A percentile compares a stretch with the other conserved stretches of the same genome.
These are phyloP conservation scores for Exophiala aquamarina DNA, from an alignment of 2,329 filamentous ascomycete genomes.

Conservation along the genomic window DNA sequence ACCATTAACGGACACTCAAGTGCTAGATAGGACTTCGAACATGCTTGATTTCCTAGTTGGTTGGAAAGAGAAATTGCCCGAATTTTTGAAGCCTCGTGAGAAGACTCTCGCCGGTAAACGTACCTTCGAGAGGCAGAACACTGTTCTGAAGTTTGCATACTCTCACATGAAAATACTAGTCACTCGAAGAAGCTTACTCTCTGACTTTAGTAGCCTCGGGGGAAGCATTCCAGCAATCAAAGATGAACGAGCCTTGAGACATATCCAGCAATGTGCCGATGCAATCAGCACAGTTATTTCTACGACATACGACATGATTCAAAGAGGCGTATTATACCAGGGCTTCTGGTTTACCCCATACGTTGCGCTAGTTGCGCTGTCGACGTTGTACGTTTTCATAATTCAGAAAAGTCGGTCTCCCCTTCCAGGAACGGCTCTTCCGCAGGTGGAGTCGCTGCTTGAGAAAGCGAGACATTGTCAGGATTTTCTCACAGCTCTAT, in stretches of 20 bases:
- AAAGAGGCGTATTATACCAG: slow-evolving; percentile 26
- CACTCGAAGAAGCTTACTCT: slow-evolving; percentile 29
- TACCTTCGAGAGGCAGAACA: slow-evolving; percentile 31
- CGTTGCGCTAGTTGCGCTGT: slow-evolving; percentile 25
- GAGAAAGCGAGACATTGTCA: slow-evolving; percentile 25
- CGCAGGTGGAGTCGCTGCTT: slow-evolving; percentile 15
- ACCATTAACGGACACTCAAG: slow-evolving; percentile 24
- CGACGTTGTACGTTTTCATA: slow-evolving; percentile 26
- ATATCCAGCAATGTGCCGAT: slow-evolving; percentile 27
- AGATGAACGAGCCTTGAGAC: slow-evolving; percentile 19
- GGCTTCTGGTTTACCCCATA: slow-evolving; percentile 34
- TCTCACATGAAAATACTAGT: slow-evolving; percentile 30
- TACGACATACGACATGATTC: slow-evolving; percentile 23
- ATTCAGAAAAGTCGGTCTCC: slow-evolving; percentile 23
- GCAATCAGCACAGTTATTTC: slow-evolving; percentile 28
- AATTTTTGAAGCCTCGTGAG: slow-evolving; percentile 29
- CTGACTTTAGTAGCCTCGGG: slow-evolving; percentile 20
- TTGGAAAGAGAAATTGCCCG: slow-evolving; percentile 28
- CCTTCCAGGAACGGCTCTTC: slow-evolving; percentile 13
- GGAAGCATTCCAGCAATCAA: slow-evolving; percentile 6
- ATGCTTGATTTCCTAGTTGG: slow-evolving; percentile 24
- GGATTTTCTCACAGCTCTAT: slow-evolving; percentile 16
- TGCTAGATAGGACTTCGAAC: slow-evolving; percentile 25
- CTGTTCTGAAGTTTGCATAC: slow-evolving; percentile 31
- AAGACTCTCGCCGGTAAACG: slow-evolving; percentile 29